Evolutionary conservation across 768 basidiomycete species (phyloP), one percentile per base, ranked within the genome.

Genomic region (Termitomyces sp.): DNA sequence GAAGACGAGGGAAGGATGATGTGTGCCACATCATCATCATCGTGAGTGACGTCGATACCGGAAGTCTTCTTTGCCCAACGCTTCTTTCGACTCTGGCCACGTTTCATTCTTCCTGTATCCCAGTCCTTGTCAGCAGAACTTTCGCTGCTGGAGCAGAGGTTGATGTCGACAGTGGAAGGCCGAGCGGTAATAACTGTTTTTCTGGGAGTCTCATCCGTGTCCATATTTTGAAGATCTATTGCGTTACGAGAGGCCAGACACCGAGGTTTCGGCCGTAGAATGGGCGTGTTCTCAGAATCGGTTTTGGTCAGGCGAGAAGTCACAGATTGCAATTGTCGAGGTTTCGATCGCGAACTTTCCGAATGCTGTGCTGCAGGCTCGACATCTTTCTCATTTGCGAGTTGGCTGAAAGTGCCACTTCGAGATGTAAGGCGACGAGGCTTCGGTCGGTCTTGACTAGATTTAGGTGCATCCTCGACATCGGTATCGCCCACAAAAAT

Each of bases 121-220:
- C 57, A 61, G 6, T 53, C 40, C 12, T 25, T 49, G 20, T 51
- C 64, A 8, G 36, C 20, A 29, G 56, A 47, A 17, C 57, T 62
- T 11, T 63, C 63, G 34, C 61, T 62, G 53, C 61, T 63, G 20
- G 59, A 59, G 45, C 63, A 61, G 34, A 64, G 63, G 29, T 66
- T 43, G 36, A 67, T 45, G 25, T 59, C 55, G 10, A 56, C 45
- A 47, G 9, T 31, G 29, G 59, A 58, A 36, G 45, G 43, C 15
- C 42, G 47, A 20, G 17, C 25, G 5, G 29, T 38, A 1, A 55
- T 51, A 12, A 9, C 52, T 3, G 36, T 14, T 47, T 42, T 61
- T 34, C 54, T 55, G 11, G 59, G 61, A 25, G 65, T 63, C 37
- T 48, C 60, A 32, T 66, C 62, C 25, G 29, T 40, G 17, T 55